These are phyloP conservation scores for Castanospermum australe DNA, from an alignment of 306 rosid genomes.

Conservation along the genomic window DNA sequence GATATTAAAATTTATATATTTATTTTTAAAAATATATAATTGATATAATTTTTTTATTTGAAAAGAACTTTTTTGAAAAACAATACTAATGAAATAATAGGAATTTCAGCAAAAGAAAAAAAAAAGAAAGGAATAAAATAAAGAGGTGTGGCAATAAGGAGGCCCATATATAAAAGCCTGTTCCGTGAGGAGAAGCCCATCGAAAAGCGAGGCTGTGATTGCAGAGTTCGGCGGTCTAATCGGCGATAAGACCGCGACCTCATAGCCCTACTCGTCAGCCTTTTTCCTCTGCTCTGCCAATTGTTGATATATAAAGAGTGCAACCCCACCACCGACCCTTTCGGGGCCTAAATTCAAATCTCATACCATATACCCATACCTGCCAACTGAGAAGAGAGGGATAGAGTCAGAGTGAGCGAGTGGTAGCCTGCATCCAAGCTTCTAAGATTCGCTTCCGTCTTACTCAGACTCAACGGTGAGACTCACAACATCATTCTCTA, in stretches of 20 bases:
- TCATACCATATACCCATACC: conserved; percentile 4
- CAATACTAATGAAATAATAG: too few relatives aligned
- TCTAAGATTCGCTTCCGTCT: conserved; percentile 16
- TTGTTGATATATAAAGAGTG: background rate
- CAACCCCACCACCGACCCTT: background rate
- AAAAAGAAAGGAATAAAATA: too few relatives aligned
- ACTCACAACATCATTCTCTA: background rate
- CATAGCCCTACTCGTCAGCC: conserved; percentile 48
- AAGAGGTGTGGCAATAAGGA: too few relatives aligned
- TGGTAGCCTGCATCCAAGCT: background rate
- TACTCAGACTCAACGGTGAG: conserved; percentile 2
- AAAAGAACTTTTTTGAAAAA: too few relatives aligned
- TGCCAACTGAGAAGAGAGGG: background rate
- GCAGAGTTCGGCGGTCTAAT: conserved; percentile 43
- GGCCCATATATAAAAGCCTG: conserved; percentile 16
- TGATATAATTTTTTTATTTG: too few relatives aligned
- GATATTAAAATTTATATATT: too few relatives aligned
- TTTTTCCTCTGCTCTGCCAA: conserved; percentile 25
- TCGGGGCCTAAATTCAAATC: conserved; percentile 26
- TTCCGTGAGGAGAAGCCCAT: background rate
- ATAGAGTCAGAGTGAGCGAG: background rate
- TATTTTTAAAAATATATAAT: too few relatives aligned
- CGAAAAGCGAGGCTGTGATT: background rate
- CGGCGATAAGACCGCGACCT: conserved; percentile 59
- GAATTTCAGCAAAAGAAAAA: too few relatives aligned